Conservation (phyloP, 2,329 filamentous ascomycete species). For the Sarocladium brachiariae region DNA sequence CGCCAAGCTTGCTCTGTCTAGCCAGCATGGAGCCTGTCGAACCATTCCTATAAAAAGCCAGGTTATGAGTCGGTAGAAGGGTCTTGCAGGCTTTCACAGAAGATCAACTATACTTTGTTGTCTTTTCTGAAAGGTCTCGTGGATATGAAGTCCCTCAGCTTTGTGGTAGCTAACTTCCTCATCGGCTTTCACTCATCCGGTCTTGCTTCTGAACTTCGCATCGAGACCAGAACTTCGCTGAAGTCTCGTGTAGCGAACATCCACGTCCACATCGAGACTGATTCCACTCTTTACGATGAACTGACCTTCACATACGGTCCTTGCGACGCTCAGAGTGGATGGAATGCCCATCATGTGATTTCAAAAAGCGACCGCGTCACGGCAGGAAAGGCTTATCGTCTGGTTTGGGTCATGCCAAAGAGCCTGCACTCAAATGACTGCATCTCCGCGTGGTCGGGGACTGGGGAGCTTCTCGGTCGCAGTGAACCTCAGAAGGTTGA, state of each 20-base stretch:
- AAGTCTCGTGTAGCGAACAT: background rate
- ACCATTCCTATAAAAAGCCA: too few species aligned
- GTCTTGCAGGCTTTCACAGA: too few species aligned
- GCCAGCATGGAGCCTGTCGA: too few species aligned
- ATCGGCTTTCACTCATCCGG: too few species aligned
- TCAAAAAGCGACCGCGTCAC: background rate
- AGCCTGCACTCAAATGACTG: slow-evolving; percentile 25
- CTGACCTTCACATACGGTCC: slow-evolving; percentile 18
- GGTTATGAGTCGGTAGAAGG: too few species aligned
- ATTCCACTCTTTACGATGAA: background rate
- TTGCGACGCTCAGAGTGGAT: slow-evolving; percentile 12
- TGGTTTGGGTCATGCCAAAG: slow-evolving; percentile 19
- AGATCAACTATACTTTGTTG: too few species aligned
- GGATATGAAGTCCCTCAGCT: too few species aligned
- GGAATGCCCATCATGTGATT: slow-evolving; percentile 17
- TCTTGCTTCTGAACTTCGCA: background rate
- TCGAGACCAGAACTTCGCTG: background rate
- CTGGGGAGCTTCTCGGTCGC: slow-evolving; percentile 27
- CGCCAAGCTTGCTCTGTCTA: too few species aligned
- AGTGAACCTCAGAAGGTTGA: slow-evolving; percentile 24
- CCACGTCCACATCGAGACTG: background rate
- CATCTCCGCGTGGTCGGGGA: slow-evolving; percentile 30
- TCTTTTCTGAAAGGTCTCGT: too few species aligned
- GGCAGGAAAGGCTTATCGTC: slow-evolving; percentile 15
- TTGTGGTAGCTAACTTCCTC: too few species aligned